These are phyloP conservation scores for Cryphonectria naterciae DNA, from an alignment of 2,329 filamentous ascomycete genomes.

Conservation along the genomic window DNA sequence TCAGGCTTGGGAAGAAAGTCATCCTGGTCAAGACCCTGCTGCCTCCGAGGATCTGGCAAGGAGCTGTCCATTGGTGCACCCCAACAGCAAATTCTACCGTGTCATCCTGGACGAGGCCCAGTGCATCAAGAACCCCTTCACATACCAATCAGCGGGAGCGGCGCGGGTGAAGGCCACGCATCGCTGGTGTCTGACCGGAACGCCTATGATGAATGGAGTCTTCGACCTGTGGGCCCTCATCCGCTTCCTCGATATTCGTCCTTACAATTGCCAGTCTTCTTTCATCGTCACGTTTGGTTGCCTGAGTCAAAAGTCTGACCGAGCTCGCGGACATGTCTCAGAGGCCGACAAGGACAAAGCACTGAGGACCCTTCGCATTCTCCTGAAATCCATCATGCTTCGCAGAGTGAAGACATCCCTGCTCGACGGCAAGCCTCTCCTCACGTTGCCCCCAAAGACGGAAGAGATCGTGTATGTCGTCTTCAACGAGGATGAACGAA, in stretches of 20 bases:
- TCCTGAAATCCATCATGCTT: slow-evolving; percentile 81
- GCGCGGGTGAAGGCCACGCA: slow-evolving; percentile 62
- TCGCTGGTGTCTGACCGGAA: slow-evolving; percentile 78
- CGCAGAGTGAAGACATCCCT: slow-evolving; percentile 79
- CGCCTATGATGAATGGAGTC: slow-evolving; percentile 87
- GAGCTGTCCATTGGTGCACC: slow-evolving; percentile 64
- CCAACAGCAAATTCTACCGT: slow-evolving; percentile 64
- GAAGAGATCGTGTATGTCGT: slow-evolving; percentile 64
- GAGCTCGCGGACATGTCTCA: slow-evolving; percentile 34
- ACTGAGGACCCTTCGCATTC: slow-evolving; percentile 72
- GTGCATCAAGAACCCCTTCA: slow-evolving; percentile 75
- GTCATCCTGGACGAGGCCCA: slow-evolving; percentile 81
- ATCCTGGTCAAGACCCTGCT: slow-evolving; percentile 43
- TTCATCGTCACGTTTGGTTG: slow-evolving; percentile 61
- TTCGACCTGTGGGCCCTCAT: slow-evolving; percentile 78
- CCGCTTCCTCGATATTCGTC: slow-evolving; percentile 75
- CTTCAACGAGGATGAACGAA: slow-evolving; percentile 68
- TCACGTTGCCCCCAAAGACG: slow-evolving; percentile 68
- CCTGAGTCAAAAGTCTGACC: slow-evolving; percentile 30
- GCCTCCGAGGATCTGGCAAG: slow-evolving; percentile 41
- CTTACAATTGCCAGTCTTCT: slow-evolving; percentile 67
- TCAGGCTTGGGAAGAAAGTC: slow-evolving; percentile 55
- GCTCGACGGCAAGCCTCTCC: slow-evolving; percentile 79
- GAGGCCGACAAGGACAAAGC: slow-evolving; percentile 60
- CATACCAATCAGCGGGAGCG: slow-evolving; percentile 64